Evolutionary conservation across 306 rosid genomes (phyloP).

Genomic region (Pterocarpus macrocarpus): DNA sequence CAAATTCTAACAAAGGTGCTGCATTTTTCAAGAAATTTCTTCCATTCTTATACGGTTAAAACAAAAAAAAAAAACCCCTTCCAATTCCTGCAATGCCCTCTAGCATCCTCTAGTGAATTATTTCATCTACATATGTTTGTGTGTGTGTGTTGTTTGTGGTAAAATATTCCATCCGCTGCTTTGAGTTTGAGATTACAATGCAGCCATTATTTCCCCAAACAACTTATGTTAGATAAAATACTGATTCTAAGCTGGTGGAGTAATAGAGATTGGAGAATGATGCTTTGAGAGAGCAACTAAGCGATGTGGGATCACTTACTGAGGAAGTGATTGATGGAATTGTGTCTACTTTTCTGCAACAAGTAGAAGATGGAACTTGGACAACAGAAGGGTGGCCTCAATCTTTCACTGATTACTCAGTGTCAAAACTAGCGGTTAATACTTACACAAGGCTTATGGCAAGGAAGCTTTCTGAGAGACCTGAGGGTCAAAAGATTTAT

Average conservation of each 20-base stretch:
- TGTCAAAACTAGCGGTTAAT: slow-evolving; percentile 88
- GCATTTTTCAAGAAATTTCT: too few relatives aligned
- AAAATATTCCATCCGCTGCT: too few relatives aligned
- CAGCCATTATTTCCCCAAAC: too few relatives aligned
- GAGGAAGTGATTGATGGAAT: slow-evolving; percentile 72
- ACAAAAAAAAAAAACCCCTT: too few relatives aligned
- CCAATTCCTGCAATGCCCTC: too few relatives aligned
- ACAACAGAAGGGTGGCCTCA: slow-evolving; percentile 82
- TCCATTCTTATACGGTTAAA: too few relatives aligned
- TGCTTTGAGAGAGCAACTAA: slow-evolving; percentile 64
- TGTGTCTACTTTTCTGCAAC: slow-evolving; percentile 65
- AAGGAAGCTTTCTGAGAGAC: slow-evolving; percentile 62
- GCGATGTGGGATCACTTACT: slow-evolving; percentile 62
- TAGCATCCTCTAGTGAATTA: too few relatives aligned
- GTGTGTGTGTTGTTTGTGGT: too few relatives aligned
- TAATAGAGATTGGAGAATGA: slow-evolving; percentile 79
- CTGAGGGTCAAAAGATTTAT: slow-evolving; percentile 80
- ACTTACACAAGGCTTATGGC: slow-evolving; percentile 79
- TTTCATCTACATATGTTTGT: too few relatives aligned
- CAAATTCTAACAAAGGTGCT: too few relatives aligned
- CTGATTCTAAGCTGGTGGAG: slow-evolving; percentile 19
- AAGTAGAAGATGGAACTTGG: slow-evolving; percentile 89
- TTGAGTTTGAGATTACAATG: too few relatives aligned
- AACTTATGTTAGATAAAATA: too few relatives aligned
- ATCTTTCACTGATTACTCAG: slow-evolving; percentile 71